phyloP scores from a whole-genome alignment of 352 stramenopile species.

The Phytophthora constricta region DNA sequence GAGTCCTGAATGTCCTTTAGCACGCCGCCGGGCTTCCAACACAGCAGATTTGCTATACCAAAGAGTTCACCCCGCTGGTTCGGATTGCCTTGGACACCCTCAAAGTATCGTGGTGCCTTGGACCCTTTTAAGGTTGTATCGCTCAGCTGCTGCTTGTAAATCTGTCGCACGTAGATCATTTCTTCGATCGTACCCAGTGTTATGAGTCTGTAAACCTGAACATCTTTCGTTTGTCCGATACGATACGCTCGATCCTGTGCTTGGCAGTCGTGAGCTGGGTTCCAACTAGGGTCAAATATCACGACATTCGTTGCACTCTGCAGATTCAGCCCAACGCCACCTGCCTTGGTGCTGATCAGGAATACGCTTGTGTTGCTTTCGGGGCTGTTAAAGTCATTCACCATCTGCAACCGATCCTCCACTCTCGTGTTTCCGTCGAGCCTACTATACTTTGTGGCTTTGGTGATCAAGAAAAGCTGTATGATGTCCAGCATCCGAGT shows the following conservation, averaged over 20 bases:
- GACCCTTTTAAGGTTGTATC: slow-evolving; percentile 80
- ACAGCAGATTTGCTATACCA: slow-evolving; percentile 78
- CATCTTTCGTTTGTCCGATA: slow-evolving; percentile 87
- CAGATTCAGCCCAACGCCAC: slow-evolving; percentile 80
- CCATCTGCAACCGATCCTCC: slow-evolving; percentile 72
- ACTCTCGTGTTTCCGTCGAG: slow-evolving; percentile 81
- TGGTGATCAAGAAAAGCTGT: slow-evolving; percentile 76
- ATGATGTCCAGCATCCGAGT: slow-evolving; percentile 86
- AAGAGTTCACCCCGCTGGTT: slow-evolving; percentile 80
- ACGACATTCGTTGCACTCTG: slow-evolving; percentile 86
- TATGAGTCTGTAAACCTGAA: slow-evolving; percentile 86
- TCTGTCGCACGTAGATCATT: slow-evolving; percentile 89
- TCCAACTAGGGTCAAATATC: slow-evolving; percentile 90
- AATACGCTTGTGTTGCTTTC: slow-evolving; percentile 71
- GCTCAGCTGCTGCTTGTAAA: slow-evolving; percentile 89
- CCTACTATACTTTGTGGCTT: slow-evolving; percentile 63
- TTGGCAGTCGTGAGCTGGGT: slow-evolving; percentile 86
- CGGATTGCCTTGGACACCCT: slow-evolving; percentile 80
- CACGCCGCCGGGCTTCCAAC: slow-evolving; percentile 75
- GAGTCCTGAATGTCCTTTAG: slow-evolving; percentile 80
- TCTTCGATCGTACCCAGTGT: slow-evolving; percentile 88
- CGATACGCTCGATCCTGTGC: slow-evolving; percentile 86
- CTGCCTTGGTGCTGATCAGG: slow-evolving; percentile 79
- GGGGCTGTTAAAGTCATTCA: slow-evolving; percentile 75
- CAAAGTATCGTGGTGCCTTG: slow-evolving; percentile 78